A percentile compares a stretch with the other conserved stretches of the same genome.
phyloP scores from a whole-genome alignment of 192 early-diverging fungal species.

The Coemansia sp. region DNA sequence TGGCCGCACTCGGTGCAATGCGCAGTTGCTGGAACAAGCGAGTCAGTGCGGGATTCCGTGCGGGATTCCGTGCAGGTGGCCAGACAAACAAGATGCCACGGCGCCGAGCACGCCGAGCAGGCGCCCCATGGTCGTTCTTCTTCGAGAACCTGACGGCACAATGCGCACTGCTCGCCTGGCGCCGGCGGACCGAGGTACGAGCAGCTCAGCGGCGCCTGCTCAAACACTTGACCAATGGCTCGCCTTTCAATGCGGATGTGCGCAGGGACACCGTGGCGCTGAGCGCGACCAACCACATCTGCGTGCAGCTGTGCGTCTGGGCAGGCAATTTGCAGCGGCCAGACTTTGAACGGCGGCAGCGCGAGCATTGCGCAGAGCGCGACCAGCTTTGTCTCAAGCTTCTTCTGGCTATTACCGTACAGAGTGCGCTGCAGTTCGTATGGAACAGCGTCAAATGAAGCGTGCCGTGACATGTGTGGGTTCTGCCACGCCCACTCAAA shows the following conservation, averaged over 20 bases:
- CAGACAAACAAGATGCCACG: constrained; percentile 47
- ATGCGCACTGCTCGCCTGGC: constrained; percentile 24
- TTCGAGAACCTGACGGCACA: constrained; percentile 18
- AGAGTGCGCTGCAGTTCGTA: constrained; percentile 25
- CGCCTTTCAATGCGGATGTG: constrained; percentile 22
- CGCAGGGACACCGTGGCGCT: constrained; percentile 14
- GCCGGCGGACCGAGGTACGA: constrained; percentile 41
- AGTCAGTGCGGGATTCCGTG: background rate
- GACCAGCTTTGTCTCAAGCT: constrained; percentile 40
- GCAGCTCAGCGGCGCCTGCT: constrained; percentile 1
- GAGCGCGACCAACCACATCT: constrained; percentile 12
- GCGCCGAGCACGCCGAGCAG: constrained; percentile 22
- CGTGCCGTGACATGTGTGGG: constrained; percentile 45
- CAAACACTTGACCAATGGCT: constrained; percentile 21
- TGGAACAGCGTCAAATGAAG: constrained; percentile 24
- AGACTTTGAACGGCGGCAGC: constrained; percentile 38
- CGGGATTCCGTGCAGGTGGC: constrained; percentile 8
- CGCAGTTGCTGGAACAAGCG: constrained; percentile 31
- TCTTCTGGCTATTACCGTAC: constrained; percentile 36
- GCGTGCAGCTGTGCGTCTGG: constrained; percentile 15
- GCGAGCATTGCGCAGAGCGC: constrained; percentile 36
- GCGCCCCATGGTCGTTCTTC: constrained; percentile 39
- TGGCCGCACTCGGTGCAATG: constrained; percentile 22
- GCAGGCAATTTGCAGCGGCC: constrained; percentile 42
- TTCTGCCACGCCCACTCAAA: constrained; percentile 57